Evolutionary conservation across 2,329 filamentous ascomycete species (phyloP), one percentile per base, ranked within the genome.

Genomic region (Colletotrichum musae): DNA sequence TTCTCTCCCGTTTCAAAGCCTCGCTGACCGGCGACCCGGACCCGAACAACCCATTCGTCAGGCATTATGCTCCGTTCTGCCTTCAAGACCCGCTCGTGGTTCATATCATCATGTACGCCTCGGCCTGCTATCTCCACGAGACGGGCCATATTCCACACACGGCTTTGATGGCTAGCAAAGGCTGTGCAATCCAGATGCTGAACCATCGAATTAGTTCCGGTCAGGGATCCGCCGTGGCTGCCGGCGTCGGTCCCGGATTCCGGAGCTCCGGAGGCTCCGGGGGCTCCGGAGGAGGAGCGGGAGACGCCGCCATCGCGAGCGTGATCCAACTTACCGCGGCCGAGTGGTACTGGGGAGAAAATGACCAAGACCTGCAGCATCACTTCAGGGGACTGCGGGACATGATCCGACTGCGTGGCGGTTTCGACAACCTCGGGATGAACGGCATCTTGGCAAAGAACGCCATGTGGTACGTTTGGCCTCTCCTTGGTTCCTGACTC

Each of bases 311-410:
- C 4, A 81, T 88, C 47, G 80, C 85, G 5, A 84, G 80, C 3
- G 84, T 87, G 5, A 75, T 83, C 1, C 86, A 87, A 73, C 79
- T 87, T 69, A 80, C 85, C 24, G 75, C 85, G 26, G 82, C 86
- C 53, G 86, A 87, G 67, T 88, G 86, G 86, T 87, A 86, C 72
- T 87, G 85, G 85, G 85, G 85, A 6, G 82, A 81, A 28, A 81
- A 80, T 0, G 52, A 54, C 16, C 74, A 79, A 45, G 82, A 84
- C 68, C 77, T 87, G 12, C 78, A 80, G 26, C 80, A 81, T 1
- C 86, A 88, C 60, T 80, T 87, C 68, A 75, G 74, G 6, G 85
- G 85, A 0, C 77, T 88, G 16, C 78, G 80, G 69, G 81, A 82
- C 56, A 86, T 88, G 83, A 81, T 88, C 10, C 75, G 74, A 24